Evolutionary conservation across 2,329 filamentous ascomycete genomes (phyloP).

Genomic region (Scorias spongiosa): DNA sequence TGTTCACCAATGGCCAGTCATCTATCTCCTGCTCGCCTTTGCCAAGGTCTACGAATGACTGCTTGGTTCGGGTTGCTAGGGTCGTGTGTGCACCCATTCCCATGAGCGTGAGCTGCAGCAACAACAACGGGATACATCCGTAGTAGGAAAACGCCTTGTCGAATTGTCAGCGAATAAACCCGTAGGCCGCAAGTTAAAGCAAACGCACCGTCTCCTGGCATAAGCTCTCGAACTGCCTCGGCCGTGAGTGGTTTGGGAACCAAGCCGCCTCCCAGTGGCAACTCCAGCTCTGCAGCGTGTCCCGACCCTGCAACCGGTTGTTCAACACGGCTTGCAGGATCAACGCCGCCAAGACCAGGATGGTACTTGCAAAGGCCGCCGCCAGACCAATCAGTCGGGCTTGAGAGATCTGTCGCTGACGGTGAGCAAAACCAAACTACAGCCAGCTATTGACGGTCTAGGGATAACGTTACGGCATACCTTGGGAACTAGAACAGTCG

Average conservation of each 20-base stretch:
- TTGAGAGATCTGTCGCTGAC: not conserved
- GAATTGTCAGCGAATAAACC: too few species aligned
- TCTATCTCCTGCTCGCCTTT: not conserved
- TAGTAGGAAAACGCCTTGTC: not conserved
- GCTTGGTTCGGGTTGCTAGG: not conserved
- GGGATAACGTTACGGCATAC: not conserved
- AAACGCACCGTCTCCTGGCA: slow-evolving; percentile 27
- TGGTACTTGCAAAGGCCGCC: not conserved
- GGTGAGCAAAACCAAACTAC: not conserved
- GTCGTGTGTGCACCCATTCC: not conserved
- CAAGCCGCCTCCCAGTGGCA: slow-evolving; percentile 16
- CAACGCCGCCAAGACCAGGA: slow-evolving; percentile 19
- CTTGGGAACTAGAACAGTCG: not conserved
- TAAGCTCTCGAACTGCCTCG: slow-evolving; percentile 22
- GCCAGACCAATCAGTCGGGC: not conserved
- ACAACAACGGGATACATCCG: not conserved
- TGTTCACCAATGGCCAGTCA: not conserved
- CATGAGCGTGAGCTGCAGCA: not conserved
- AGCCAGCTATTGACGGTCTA: not conserved
- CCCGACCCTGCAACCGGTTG: slow-evolving; percentile 6
- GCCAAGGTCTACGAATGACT: not conserved
- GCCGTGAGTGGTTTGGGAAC: slow-evolving; percentile 6
- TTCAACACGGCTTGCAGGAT: slow-evolving; percentile 22
- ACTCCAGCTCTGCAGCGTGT: slow-evolving; percentile 25
- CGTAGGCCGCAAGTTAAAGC: not conserved